phyloP scores from a whole-genome alignment of 164 flowering plant genomes.

The Vitis amurensis region DNA sequence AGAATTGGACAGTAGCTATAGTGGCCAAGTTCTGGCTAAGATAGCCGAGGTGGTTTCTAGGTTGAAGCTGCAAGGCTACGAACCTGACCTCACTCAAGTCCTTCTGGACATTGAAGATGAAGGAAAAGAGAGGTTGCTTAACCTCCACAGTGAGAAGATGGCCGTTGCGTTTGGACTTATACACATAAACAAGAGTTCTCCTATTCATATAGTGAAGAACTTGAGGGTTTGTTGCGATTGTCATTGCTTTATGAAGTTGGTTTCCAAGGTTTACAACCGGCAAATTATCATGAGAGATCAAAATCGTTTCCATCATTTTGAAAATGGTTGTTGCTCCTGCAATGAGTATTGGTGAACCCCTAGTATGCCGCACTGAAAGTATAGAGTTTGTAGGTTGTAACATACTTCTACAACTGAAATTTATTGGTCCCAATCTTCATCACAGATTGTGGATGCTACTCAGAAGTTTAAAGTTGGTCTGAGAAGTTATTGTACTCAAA shows the following conservation, averaged over 20 bases:
- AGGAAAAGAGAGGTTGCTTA: conserved; percentile 17
- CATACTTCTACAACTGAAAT: no score
- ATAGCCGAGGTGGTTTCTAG: conserved; percentile 18
- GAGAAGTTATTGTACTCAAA: no score
- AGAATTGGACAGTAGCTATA: conserved; percentile 7
- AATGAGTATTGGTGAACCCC: conserved; percentile 28
- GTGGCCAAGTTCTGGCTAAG: conserved; percentile 12
- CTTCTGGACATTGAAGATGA: conserved; percentile 27
- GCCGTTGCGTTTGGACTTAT: conserved; percentile 31
- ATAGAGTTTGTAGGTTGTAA: no score
- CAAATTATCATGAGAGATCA: conserved; percentile 26
- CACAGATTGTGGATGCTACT: no score
- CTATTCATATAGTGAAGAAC: conserved; percentile 30
- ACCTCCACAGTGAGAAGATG: conserved; percentile 28
- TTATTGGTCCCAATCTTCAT: no score
- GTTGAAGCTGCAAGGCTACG: conserved; percentile 27
- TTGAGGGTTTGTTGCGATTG: conserved; percentile 28
- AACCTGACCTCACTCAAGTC: conserved; percentile 26
- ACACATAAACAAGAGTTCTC: conserved; percentile 7
- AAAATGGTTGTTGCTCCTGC: conserved; percentile 30
- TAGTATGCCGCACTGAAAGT: no score
- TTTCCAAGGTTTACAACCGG: conserved; percentile 16
- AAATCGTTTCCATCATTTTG: conserved; percentile 31
- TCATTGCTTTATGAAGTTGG: conserved; percentile 22
- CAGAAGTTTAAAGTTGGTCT: no score